Conservation (phyloP, 2,329 filamentous ascomycete genomes). For the Trichoderma asperellum region DNA sequence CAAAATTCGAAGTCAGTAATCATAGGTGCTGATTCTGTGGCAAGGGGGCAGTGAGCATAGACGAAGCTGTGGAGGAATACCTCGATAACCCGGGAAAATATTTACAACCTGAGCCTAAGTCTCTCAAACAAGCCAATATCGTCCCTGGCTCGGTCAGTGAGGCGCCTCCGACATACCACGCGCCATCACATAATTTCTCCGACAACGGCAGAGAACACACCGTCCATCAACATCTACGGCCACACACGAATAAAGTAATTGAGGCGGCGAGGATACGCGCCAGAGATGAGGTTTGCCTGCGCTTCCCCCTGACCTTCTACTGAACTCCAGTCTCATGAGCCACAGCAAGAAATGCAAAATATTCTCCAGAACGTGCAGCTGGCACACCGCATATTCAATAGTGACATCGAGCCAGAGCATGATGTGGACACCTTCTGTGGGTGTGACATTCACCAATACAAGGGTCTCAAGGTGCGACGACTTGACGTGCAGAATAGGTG, state of each 20-base stretch:
- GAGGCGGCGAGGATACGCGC: background rate
- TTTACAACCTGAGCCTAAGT: background rate
- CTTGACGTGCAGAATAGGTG: slow-evolving; percentile 46
- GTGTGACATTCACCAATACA: slow-evolving; percentile 48
- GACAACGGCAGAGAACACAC: background rate
- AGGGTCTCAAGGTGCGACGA: slow-evolving; percentile 42
- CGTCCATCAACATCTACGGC: background rate
- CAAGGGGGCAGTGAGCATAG: background rate
- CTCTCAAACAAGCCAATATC: background rate
- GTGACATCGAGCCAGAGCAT: slow-evolving; percentile 52
- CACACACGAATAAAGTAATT: background rate
- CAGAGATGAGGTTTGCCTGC: background rate
- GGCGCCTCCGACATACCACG: background rate
- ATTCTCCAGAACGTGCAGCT: slow-evolving; percentile 46
- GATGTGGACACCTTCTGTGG: slow-evolving; percentile 46
- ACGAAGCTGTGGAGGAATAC: background rate
- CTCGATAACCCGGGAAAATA: background rate
- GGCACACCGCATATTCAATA: slow-evolving; percentile 48
- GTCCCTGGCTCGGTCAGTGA: background rate
- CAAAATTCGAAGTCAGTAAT: background rate
- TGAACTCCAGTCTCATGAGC: background rate
- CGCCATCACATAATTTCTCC: background rate
- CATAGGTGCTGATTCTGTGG: background rate
- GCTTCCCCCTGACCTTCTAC: background rate
- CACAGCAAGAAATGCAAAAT: slow-evolving; percentile 50